Evolutionary conservation across 257 asterid species (phyloP), one percentile per base, ranked within the genome.

Genomic region (Marsdenia floribunda): DNA sequence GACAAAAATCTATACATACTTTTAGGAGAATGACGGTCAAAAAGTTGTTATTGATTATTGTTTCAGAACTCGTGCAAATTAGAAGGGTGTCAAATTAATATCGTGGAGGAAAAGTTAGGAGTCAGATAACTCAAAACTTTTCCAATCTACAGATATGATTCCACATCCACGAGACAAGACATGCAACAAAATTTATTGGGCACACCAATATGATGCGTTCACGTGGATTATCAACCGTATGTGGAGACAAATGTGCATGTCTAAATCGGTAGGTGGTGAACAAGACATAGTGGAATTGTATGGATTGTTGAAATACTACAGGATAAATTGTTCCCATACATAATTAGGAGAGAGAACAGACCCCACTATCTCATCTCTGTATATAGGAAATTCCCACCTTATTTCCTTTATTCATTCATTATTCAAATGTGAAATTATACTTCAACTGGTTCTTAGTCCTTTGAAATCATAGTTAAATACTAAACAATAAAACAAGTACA

Each of bases 271-370:
- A 55, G 58, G 80, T 80, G 88, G 80, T 38, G 61, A 60, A 67
- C 73, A 67, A 65, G 71, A 73, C 60, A 55, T 26, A 69, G 13
- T 66, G 64, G 66, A 60, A 72, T 22, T 72, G 82, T 75, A 61
- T 74, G 77, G 79, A 26, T 63, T 40, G 49, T 44, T 44, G 49
- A 26, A 70, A 3, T 66, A 54, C 40, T 44, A 65, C 22, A 40
- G 44, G 82, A 71, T 80, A 77, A 80, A 49, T 22, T 38, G 60
- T 64, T 77, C 40, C 14, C 52, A 73, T 73, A 82, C 85, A 75
- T 79, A 61, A 68, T 55, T 55, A 53, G 61, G 13, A 55, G 29
- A 55, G 29, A 11, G 61, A 55, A 7, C 61, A 8, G 24, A 9
- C 13, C 35, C 64, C 35, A 22, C 64, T 58, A 10, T 58, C 18